Base-by-base conservation (phyloP, 345 rosid species). In the Dipteronia sinensis region DNA sequence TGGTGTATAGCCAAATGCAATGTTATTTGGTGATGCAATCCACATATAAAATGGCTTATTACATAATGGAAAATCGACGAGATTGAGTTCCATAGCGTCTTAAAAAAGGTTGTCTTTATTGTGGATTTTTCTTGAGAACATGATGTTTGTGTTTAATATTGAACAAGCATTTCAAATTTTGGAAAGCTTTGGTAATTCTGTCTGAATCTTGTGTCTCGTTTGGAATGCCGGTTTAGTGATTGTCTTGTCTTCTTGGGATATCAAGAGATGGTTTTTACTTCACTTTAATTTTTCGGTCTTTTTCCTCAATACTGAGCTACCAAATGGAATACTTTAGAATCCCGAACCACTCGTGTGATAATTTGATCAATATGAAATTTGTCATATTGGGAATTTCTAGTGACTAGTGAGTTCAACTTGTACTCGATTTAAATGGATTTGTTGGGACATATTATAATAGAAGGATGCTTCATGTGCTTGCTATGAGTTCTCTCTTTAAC, bases 401-500 rank as follows among this genome's bases (percentile, higher is more conserved):
- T 42, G 6, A 7, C 46, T 0, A 15, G 6, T 65, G 17, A 65
- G 5, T 19, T 38, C 44, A 66, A 25, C 23, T 66, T 66, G 22
- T 34, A 42, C 47, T 66, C 2, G 23, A 6, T 66, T 31, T 65
- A 34, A 65, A 65, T 29, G 4, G 10, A 34, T 31, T 65, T 16
- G 19, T 65, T 27, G 68, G 44, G 0, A 58, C 63, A 10, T 58
- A 58, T 17, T 8, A 58, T 11, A 49, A 17, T 5, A 58, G 63
- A 58, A 58, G 63, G 63, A 58, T 63, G 34, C 67, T 63, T n/a
- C 25, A n/a, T n/a, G n/a, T n/a, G n/a, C n/a, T n/a, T n/a, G n/a
- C n/a, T n/a, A n/a, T n/a, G n/a, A n/a, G n/a, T n/a, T n/a, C n/a
- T n/a, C n/a, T n/a, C n/a, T n/a, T n/a, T n/a, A n/a, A n/a, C n/a